Conservation (phyloP, 805 yeast genomes). For the Wickerhamiella sergipiensis region DNA sequence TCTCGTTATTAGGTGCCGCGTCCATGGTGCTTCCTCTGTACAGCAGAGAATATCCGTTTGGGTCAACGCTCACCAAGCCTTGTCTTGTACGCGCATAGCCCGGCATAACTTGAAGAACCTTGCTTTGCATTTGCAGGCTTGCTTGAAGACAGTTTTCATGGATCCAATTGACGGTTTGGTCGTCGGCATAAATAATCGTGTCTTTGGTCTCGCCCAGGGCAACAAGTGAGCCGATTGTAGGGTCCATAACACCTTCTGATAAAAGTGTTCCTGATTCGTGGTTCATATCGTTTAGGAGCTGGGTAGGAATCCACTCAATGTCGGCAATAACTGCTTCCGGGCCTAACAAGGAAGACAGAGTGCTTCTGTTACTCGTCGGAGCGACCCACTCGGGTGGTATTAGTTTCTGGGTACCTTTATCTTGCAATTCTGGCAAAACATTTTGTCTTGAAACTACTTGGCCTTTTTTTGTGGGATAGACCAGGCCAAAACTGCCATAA, state of each 20-base stretch:
- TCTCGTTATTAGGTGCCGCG: background rate
- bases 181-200: background rate
- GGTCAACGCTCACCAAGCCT: constrained; percentile 5
- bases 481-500: background rate
- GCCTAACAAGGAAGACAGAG: background rate
- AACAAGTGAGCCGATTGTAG: background rate
- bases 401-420: background rate
- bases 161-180: background rate
- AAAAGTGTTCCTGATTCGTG: background rate
- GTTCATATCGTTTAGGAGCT: background rate
- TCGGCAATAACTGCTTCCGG: background rate
- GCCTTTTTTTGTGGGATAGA: background rate
- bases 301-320: background rate
- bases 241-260: background rate
- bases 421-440: background rate
- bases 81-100: constrained; percentile 6
- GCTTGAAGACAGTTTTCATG: background rate
- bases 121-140: background rate
- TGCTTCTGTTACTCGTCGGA: background rate
- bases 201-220: background rate
- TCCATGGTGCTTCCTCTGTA: constrained; percentile 13
- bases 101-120: background rate
- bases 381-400: background rate
- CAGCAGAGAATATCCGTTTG: constrained; percentile 1
- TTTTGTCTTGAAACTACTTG: background rate